Evolutionary conservation across 2,329 filamentous ascomycete genomes (phyloP), one percentile per base, ranked within the genome.

Genomic region (Hymenoscyphus occultus): DNA sequence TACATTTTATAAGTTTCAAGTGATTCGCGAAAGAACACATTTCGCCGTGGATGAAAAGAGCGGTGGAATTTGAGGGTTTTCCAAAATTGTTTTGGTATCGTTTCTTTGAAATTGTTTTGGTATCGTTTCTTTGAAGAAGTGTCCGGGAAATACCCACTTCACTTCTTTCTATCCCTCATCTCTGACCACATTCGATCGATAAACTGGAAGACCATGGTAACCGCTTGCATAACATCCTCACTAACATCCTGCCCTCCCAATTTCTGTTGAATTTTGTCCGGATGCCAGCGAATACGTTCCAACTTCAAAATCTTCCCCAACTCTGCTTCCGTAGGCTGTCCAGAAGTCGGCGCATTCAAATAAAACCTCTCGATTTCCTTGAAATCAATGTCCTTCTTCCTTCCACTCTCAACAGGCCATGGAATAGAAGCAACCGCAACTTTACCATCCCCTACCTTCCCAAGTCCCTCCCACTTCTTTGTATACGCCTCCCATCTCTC

Each of bases 261-360:
- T 62, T 88, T 86, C 79, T 97, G 95, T 80, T 97, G 92, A 64
- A 98, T 90, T 81, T 98, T 99, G 79, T 99, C 95, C 3, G 95
- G 95, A 80, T 99, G 95, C 95, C 95, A 99, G 16, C 93, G 84
- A 19, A 98, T 88, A 61, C 95, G 86, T 80, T 99, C 95, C 5
- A 86, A 80, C 77, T 96, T 97, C 61, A 98, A 81, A 5, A 84
- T 76, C 56, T 82, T 80, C 14, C 78, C 62, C 22, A 85, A 63
- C 64, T 80, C 78, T 10, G 67, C 70, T 56, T 74, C 66, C n/a
- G 67, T 71, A 32, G 74, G 70, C 51, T 74, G 64, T 56, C 74
- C 71, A 59, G 69, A 64, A 5, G 67, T 72, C 6, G 81, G 81
- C n/a, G 82, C 82, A 73, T 82, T 79, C 0, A 80, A 77, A 74